Conservation (phyloP, 176 grass and related monocot species). For the Oryza australiensis region DNA sequence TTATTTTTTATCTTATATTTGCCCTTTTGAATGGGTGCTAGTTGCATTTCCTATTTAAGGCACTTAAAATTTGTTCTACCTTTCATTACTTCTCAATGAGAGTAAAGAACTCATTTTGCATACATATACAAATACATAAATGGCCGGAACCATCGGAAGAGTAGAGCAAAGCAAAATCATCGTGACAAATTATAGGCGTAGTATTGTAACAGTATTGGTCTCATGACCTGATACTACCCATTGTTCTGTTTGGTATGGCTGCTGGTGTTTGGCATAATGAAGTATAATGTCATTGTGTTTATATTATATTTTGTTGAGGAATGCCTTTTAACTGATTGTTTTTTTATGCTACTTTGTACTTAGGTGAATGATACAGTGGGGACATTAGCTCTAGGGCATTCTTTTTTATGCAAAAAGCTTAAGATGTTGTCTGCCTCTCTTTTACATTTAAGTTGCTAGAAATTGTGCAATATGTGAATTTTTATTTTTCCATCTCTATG, state of each 20-base stretch:
- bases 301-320: background rate
- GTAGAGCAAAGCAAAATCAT: background rate
- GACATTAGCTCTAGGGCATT: constrained; percentile 90
- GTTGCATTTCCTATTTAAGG: background rate
- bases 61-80: background rate
- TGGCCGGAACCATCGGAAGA: background rate
- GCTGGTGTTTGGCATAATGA: background rate
- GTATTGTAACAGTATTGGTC: background rate
- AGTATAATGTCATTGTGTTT: background rate
- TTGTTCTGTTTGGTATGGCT: background rate
- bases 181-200: background rate
- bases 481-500: too few species aligned
- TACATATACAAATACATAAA: background rate
- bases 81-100: background rate
- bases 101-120: background rate
- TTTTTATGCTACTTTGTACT: constrained; percentile 19
- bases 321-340: background rate
- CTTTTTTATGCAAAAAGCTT: too few species aligned
- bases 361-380: constrained; percentile 97
- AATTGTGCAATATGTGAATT: too few species aligned
- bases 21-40: background rate
- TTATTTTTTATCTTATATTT: background rate
- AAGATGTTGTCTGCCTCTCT: too few species aligned
- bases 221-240: background rate
- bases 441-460: too few species aligned